Conservation (phyloP, 148 eudicot genomes). For the Heliamphora exappendiculata region DNA sequence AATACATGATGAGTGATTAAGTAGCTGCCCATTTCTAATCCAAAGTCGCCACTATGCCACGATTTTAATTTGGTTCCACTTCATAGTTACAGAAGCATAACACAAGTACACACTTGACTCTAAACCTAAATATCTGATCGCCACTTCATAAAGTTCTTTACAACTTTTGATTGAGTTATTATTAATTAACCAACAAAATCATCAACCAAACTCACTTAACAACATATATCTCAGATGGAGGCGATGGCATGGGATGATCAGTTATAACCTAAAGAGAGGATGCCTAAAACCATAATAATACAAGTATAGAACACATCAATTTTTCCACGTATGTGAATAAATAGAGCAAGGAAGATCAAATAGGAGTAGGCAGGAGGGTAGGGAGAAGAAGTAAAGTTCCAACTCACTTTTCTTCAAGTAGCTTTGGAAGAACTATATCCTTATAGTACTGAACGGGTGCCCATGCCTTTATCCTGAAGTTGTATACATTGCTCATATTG, state of each 20-base stretch:
- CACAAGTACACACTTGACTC: too few relatives aligned
- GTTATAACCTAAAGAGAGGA: background rate
- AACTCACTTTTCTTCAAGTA: slow-evolving; percentile 95
- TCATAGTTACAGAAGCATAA: background rate
- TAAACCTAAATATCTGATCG: too few relatives aligned
- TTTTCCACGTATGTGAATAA: background rate
- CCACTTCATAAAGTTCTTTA: too few relatives aligned
- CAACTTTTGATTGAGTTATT: too few relatives aligned
- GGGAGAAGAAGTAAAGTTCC: background rate
- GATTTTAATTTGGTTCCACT: slow-evolving; percentile 5
- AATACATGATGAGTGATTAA: background rate
- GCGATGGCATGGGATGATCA: background rate
- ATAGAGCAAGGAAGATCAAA: background rate
- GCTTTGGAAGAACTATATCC: slow-evolving; percentile 82
- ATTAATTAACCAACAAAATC: too few relatives aligned
- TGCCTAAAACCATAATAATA: background rate
- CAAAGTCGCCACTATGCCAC: background rate
- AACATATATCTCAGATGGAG: background rate
- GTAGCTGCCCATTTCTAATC: background rate
- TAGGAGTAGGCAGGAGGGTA: background rate
- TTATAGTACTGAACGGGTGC: slow-evolving; percentile 64
- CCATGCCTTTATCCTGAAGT: slow-evolving; percentile 97
- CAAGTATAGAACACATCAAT: background rate
- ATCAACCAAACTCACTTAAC: background rate
- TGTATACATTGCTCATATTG: slow-evolving; percentile 81